Evolutionary conservation across 176 grass and related monocot genomes (phyloP).

Genomic region (Cenchrus americanus): DNA sequence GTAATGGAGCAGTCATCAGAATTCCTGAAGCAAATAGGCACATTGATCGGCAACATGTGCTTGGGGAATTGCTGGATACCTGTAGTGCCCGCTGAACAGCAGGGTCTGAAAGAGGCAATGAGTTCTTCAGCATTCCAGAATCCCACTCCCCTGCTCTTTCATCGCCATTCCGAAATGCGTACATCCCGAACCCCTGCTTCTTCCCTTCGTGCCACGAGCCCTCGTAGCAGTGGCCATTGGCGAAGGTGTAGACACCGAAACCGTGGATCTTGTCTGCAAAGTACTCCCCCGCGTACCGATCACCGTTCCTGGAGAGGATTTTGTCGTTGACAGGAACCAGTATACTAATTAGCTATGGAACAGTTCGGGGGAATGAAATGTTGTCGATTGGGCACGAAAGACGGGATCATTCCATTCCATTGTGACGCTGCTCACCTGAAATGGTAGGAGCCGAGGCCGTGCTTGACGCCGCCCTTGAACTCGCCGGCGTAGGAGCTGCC

Average conservation of each 20-base stretch:
- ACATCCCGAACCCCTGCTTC: slow-evolving; percentile 80
- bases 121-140: slow-evolving; percentile 54
- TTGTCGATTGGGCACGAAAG: not conserved
- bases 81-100: slow-evolving; percentile 57
- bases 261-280: slow-evolving; percentile 89
- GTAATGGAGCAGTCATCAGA: slow-evolving; percentile 4
- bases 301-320: slow-evolving; percentile 64
- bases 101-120: slow-evolving; percentile 34
- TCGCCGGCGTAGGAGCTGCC: slow-evolving; percentile 74
- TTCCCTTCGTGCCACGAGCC: slow-evolving; percentile 87
- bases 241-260: slow-evolving; percentile 80
- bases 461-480: slow-evolving; percentile 87
- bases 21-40: slow-evolving; percentile 21
- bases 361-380: not conserved
- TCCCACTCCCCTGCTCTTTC: slow-evolving; percentile 71
- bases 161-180: slow-evolving; percentile 63
- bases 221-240: slow-evolving; percentile 80
- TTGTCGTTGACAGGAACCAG: not conserved
- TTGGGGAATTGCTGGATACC: slow-evolving; percentile 41
- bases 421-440: slow-evolving; percentile 53
- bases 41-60: not conserved
- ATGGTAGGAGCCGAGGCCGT: slow-evolving; percentile 73
- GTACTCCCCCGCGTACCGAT: slow-evolving; percentile 71
- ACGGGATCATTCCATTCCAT: not conserved
- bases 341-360: slow-evolving; percentile 11